Evolutionary conservation across 208 protist species (phyloP), one percentile per base, ranked within the genome.

Genomic region (Angomonas deanei): DNA sequence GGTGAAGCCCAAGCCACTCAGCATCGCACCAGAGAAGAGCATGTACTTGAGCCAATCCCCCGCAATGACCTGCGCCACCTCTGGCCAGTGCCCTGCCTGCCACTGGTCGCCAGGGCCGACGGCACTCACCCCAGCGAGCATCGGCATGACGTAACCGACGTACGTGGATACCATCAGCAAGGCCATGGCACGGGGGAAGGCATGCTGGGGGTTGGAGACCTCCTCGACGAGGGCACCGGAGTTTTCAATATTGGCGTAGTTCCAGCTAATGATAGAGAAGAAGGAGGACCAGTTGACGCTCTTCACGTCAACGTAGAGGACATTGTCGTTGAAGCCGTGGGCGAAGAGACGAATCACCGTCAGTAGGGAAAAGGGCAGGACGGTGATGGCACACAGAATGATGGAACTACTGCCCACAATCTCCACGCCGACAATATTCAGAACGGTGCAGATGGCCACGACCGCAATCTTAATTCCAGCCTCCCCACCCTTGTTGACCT

Each of bases 221-320:
- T 93, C 82, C 74, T 93, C 82, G 8, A 93, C 78, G 28, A 93
- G 71, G 0, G 86, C 72, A 26, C 86, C 86, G 28, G 82, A 77
- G 67, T 93, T 93, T 57, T 93, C 86, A 66, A 93, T 88, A 74
- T 93, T 93, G 19, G 86, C 86, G 66, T 90, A 93, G 72, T 90
- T 93, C 83, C 86, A 93, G 63, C 80, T 90, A 56, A 90, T 83
- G 70, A 93, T 90, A 49, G 80, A 84, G 60, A 93, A 82, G 68
- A 93, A 93, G 23, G 59, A 59, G 17, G 79, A 61, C 83, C 86
- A 93, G 26, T 83, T 61, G 36, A 89, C 80, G n/a, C 52, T 54
- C 53, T 68, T 68, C 49, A 78, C 53, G 23, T 86, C 72, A 19
- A 86, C 76, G 60, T 88, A 68, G 5, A 87, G 68, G 33, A 93